These are phyloP conservation scores for Ziziphus jujuba DNA, from an alignment of 306 rosid species.

Conservation along the genomic window DNA sequence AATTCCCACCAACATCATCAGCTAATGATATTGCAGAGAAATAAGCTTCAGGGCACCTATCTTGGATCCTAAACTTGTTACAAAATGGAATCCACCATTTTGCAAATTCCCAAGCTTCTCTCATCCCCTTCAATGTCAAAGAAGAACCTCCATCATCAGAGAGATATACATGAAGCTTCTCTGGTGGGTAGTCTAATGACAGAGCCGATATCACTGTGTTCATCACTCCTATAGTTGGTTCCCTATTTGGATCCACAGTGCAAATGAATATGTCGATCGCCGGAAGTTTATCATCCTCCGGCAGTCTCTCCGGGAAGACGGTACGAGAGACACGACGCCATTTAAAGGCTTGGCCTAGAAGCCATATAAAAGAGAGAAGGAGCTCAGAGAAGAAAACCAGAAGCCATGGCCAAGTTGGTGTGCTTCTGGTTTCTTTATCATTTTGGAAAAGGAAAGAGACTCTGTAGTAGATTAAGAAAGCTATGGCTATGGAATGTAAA, in stretches of 20 bases:
- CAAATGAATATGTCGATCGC: conserved; percentile 64
- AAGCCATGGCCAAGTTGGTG: conserved; percentile 44
- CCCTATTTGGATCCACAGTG: conserved; percentile 65
- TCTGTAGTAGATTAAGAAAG: conserved; percentile 53
- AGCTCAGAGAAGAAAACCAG: conserved; percentile 57
- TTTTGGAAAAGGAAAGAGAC: conserved; percentile 33
- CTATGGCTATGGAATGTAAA: conserved; percentile 50
- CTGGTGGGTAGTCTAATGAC: conserved; percentile 66
- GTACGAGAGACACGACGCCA: conserved; percentile 57
- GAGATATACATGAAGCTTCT: conserved; percentile 68
- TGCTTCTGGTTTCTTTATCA: conserved; percentile 18
- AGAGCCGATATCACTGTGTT: conserved; percentile 72
- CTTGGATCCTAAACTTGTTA: conserved; percentile 33
- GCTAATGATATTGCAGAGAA: conserved; percentile 33
- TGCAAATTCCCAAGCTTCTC: conserved; percentile 52
- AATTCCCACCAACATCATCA: conserved; percentile 19
- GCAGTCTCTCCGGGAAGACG: conserved; percentile 57
- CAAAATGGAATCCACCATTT: conserved; percentile 72
- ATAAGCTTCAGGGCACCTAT: conserved; percentile 62
- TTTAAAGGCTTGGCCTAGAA: conserved; percentile 47
- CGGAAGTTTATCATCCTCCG: conserved; percentile 54
- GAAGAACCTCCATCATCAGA: conserved; percentile 71
- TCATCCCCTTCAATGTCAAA: conserved; percentile 47
- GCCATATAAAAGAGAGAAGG: conserved; percentile 61
- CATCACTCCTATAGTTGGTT: conserved; percentile 70